Conservation (phyloP, 2,329 filamentous ascomycete species). For the Colletotrichum sp. region DNA sequence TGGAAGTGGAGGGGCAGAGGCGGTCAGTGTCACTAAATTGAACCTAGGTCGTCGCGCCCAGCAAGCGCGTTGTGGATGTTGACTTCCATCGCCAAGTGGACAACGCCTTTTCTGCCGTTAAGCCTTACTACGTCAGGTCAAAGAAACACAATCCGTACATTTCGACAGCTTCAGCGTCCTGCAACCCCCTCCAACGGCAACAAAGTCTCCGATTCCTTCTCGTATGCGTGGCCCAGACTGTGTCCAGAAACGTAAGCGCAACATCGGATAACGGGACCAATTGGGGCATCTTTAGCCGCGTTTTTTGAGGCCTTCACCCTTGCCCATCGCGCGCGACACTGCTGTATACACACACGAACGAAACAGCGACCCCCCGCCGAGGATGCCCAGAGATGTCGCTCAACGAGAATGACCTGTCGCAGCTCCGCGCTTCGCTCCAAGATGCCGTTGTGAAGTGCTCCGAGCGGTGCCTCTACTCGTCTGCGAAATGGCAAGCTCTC, state of each 20-base stretch:
- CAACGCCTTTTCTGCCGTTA: constrained; percentile 10
- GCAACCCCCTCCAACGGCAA: not conserved
- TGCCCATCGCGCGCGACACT: not conserved
- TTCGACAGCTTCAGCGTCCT: not conserved
- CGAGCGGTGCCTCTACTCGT: constrained; percentile 93
- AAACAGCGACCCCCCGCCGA: not conserved
- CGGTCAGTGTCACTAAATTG: not conserved
- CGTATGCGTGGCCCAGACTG: not conserved
- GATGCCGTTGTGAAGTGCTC: constrained; percentile 90
- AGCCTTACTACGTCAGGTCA: constrained; percentile 20
- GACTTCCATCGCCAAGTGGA: not conserved
- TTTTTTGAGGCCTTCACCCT: not conserved
- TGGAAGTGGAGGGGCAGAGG: not conserved
- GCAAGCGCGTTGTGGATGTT: not conserved
- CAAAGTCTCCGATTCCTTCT: not conserved
- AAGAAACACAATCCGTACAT: constrained; percentile 18
- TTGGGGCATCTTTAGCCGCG: not conserved
- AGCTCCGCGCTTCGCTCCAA: constrained; percentile 78
- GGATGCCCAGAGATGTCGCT: constrained; percentile 51
- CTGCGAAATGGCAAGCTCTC: constrained; percentile 82
- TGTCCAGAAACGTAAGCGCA: not conserved
- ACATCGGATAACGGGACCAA: not conserved
- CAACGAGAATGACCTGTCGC: constrained; percentile 60
- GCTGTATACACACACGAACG: not conserved
- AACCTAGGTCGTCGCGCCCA: not conserved